phyloP scores from a whole-genome alignment of 306 rosid genomes.

The Quercus berberidifolia region DNA sequence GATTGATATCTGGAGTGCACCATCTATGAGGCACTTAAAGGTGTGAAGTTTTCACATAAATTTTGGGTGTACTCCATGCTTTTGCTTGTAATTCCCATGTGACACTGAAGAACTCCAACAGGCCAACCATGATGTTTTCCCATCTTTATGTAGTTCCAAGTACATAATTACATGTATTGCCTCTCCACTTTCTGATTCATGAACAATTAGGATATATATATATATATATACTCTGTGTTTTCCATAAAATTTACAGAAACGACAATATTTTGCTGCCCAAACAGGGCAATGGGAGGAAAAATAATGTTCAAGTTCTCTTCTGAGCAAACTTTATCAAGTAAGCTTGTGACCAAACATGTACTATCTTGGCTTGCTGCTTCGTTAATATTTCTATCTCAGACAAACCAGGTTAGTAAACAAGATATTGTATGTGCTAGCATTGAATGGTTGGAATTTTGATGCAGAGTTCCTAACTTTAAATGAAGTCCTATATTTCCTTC shows the following conservation, averaged over 20 bases:
- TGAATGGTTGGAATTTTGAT: background rate
- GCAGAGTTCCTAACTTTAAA: constrained; percentile 3
- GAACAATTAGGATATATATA: background rate
- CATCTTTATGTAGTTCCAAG: background rate
- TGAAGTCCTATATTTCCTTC: background rate
- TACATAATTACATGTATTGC: background rate
- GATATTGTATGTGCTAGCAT: background rate
- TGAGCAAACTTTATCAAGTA: constrained; percentile 39
- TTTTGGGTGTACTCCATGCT: background rate
- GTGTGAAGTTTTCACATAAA: background rate
- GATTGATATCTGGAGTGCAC: background rate
- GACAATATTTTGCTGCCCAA: constrained; percentile 18
- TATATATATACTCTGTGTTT: background rate
- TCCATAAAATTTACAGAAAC: background rate
- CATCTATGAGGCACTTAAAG: background rate
- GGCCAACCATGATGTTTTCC: background rate
- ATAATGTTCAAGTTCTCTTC: constrained; percentile 40
- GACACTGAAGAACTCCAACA: background rate
- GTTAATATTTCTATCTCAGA: constrained; percentile 56
- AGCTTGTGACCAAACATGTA: constrained; percentile 52
- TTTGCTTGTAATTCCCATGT: background rate
- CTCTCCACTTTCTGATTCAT: background rate
- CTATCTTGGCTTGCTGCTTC: constrained; percentile 76
- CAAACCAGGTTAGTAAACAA: constrained; percentile 55
- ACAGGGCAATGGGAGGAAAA: constrained; percentile 57